Percentiles rank a stretch among this genome's conserved stretches.
phyloP scores from a whole-genome alignment of 169 alveolate genomes.

The Theileria equi region DNA sequence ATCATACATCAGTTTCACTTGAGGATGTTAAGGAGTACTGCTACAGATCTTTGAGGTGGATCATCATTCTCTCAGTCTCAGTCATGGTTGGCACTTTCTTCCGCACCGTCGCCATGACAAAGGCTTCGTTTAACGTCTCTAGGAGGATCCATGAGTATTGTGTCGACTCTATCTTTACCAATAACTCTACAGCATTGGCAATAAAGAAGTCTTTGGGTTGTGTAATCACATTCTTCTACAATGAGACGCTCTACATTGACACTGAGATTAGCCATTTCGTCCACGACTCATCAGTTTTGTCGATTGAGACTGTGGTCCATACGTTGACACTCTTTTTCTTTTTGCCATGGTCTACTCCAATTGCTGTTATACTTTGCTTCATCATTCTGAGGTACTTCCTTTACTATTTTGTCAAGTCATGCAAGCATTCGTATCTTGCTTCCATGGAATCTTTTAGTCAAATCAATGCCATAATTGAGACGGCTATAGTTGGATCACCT shows the following conservation, averaged over 20 bases:
- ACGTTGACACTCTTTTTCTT: slow-evolving; percentile 19
- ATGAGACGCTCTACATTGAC: slow-evolving; percentile 30
- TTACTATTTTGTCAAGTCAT: background rate
- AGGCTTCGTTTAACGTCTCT: slow-evolving; percentile 18
- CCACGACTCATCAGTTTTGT: background rate
- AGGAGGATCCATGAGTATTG: slow-evolving; percentile 18
- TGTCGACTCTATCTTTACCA: slow-evolving; percentile 27
- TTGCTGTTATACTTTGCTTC: background rate
- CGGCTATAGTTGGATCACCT: slow-evolving; percentile 35
- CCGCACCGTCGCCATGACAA: background rate
- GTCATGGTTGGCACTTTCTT: background rate
- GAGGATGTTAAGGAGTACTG: slow-evolving; percentile 10
- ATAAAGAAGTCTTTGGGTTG: slow-evolving; percentile 15
- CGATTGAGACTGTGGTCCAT: slow-evolving; percentile 3
- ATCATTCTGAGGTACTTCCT: background rate
- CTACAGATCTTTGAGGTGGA: background rate
- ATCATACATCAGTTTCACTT: background rate
- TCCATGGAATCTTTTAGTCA: slow-evolving; percentile 17
- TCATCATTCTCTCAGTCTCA: background rate
- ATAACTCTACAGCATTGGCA: background rate
- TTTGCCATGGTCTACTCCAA: slow-evolving; percentile 21
- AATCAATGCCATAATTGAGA: slow-evolving; percentile 26
- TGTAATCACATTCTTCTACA: slow-evolving; percentile 23
- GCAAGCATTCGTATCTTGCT: slow-evolving; percentile 10
- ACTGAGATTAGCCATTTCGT: slow-evolving; percentile 17